Evolutionary conservation across 2,329 filamentous ascomycete species (phyloP).

Genomic region (Gremmenia infestans): DNA sequence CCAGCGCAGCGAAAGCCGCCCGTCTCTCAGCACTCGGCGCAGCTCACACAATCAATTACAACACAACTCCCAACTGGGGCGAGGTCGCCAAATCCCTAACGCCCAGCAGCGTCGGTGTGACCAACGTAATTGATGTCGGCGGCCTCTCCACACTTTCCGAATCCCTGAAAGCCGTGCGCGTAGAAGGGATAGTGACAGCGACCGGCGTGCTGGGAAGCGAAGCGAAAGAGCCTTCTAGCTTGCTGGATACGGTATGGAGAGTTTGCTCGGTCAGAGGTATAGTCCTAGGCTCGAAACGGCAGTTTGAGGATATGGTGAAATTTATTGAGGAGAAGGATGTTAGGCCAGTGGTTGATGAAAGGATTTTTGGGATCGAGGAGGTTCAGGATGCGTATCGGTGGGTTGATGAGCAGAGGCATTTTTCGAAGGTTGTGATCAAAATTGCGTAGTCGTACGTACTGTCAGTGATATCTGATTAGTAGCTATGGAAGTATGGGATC

Average conservation of each 20-base stretch:
- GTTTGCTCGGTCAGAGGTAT: conserved; percentile 38
- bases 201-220: conserved; percentile 27
- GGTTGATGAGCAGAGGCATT: conserved; percentile 42
- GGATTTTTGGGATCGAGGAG: conserved; percentile 38
- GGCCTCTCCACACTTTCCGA: conserved; percentile 56
- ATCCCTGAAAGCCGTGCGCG: conserved; percentile 45
- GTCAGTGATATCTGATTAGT: no score
- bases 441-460: background rate
- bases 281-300: conserved; percentile 38
- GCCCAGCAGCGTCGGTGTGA: conserved; percentile 33
- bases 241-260: background rate
- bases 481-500: no score
- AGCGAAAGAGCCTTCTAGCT: background rate
- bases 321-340: conserved; percentile 36
- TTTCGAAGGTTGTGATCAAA: conserved; percentile 37
- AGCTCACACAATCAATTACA: conserved; percentile 56
- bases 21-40: conserved; percentile 53
- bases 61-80: conserved; percentile 44
- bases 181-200: conserved; percentile 34
- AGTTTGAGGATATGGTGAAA: conserved; percentile 42
- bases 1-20: conserved; percentile 48
- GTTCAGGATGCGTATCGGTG: conserved; percentile 42
- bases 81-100: conserved; percentile 30
- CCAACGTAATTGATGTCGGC: conserved; percentile 36
- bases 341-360: conserved; percentile 39